Evolutionary conservation across 2,329 filamentous ascomycete species (phyloP).

Genomic region (Fonsecaea pedrosoi): DNA sequence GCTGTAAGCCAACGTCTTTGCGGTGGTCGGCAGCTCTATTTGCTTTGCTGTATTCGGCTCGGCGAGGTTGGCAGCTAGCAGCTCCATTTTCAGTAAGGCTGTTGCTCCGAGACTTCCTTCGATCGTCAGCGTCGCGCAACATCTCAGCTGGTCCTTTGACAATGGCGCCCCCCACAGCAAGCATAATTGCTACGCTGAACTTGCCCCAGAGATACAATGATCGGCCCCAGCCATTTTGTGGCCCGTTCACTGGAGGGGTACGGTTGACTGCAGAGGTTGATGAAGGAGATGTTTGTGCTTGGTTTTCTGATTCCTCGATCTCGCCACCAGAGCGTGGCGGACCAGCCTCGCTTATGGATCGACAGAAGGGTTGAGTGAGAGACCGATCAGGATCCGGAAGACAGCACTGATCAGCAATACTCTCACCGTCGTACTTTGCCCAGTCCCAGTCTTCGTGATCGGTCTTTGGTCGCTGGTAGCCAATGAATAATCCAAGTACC

Average conservation of each 20-base stretch:
- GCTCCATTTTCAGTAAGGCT: slow-evolving; percentile 5
- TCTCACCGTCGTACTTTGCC: slow-evolving; percentile 38
- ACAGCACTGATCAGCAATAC: slow-evolving; percentile 34
- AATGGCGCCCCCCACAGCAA: slow-evolving; percentile 57
- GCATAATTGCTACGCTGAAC: slow-evolving; percentile 55
- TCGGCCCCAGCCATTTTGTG: slow-evolving; percentile 32
- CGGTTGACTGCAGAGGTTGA: background rate
- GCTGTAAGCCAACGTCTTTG: background rate
- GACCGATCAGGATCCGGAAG: slow-evolving; percentile 13
- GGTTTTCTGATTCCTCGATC: slow-evolving; percentile 8
- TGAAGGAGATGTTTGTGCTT: background rate
- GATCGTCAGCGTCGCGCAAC: slow-evolving; percentile 41
- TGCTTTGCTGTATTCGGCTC: background rate
- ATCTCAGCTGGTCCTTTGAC: slow-evolving; percentile 54
- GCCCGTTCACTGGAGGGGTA: background rate
- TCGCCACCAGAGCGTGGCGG: background rate
- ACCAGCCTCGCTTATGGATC: background rate
- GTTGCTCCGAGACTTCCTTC: slow-evolving; percentile 26
- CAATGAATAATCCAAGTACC: slow-evolving; percentile 46
- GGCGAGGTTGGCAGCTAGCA: background rate
- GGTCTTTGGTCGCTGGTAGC: slow-evolving; percentile 21
- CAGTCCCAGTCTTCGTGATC: slow-evolving; percentile 31
- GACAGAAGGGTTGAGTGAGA: background rate
- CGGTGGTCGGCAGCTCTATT: background rate
- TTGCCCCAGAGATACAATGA: slow-evolving; percentile 55